Evolutionary conservation across 257 asterid genomes (phyloP).

Genomic region (Ocimum tenuiflorum): DNA sequence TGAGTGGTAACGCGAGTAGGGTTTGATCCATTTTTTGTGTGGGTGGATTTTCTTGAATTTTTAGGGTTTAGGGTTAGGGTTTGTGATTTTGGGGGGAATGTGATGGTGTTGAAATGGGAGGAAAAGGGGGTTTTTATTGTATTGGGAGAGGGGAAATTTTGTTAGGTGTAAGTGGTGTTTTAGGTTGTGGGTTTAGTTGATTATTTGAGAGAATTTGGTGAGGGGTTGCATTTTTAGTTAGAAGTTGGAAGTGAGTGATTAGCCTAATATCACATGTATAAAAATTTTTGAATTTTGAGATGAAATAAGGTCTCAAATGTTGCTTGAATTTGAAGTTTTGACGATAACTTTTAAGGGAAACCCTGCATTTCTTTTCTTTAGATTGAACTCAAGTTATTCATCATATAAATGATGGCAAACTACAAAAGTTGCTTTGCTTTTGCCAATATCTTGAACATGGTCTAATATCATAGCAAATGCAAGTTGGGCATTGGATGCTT

Average conservation of each 20-base stretch:
- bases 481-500: too few relatives aligned
- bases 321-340: background rate
- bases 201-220: conserved; percentile 26
- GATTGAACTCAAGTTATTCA: too few relatives aligned
- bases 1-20: too few relatives aligned
- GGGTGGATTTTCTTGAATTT: background rate
- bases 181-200: too few relatives aligned
- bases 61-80: background rate
- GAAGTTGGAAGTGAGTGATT: background rate
- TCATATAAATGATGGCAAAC: too few relatives aligned
- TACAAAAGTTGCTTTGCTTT: too few relatives aligned
- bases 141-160: conserved; percentile 11
- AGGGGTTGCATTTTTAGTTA: conserved; percentile 25
- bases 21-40: conserved; percentile 33
- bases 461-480: too few relatives aligned
- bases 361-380: too few relatives aligned
- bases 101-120: background rate
- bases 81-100: background rate
- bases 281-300: background rate
- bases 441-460: too few relatives aligned
- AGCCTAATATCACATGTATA: background rate
- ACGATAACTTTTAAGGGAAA: too few relatives aligned
- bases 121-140: conserved; percentile 37
- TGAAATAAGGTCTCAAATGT: too few relatives aligned
- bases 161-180: conserved; percentile 33